Conservation (phyloP, 129 eudicot genomes). For the Flaveria bidentis region DNA sequence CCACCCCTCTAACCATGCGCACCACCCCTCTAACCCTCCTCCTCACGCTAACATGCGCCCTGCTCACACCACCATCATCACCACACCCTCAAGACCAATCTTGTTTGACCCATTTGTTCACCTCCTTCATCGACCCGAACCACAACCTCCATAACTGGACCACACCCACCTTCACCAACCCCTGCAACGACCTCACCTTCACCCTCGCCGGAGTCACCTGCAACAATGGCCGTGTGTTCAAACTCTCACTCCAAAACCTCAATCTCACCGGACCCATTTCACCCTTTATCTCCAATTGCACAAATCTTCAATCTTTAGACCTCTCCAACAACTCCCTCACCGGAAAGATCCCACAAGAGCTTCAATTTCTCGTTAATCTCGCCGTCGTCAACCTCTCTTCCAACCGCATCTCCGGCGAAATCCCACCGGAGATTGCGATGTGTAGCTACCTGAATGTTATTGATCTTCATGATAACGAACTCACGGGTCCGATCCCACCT, state of each 20-base stretch:
- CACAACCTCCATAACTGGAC: constrained; percentile 66
- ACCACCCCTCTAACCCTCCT: background rate
- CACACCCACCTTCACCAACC: constrained; percentile 55
- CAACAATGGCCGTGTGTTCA: constrained; percentile 82
- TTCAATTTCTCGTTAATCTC: constrained; percentile 52
- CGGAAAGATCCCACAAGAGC: constrained; percentile 64
- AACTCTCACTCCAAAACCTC: constrained; percentile 67
- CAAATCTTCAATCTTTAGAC: constrained; percentile 76
- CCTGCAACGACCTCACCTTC: constrained; percentile 63
- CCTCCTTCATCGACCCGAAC: constrained; percentile 59
- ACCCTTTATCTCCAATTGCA: constrained; percentile 62
- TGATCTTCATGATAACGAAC: constrained; percentile 59
- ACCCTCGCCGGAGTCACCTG: constrained; percentile 71
- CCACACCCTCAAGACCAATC: constrained; percentile 70
- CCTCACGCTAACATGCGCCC: constrained; percentile 33
- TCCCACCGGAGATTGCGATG: constrained; percentile 57
- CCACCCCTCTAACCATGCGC: constrained; percentile 8
- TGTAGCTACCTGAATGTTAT: constrained; percentile 76
- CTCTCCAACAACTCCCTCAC: constrained; percentile 65
- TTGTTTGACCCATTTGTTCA: constrained; percentile 59
- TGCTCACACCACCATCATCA: constrained; percentile 33
- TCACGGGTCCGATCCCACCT: constrained; percentile 63
- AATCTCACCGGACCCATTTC: constrained; percentile 63
- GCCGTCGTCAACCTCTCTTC: constrained; percentile 76
- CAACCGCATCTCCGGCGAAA: constrained; percentile 54